phyloP scores from a whole-genome alignment of 129 eudicot genomes.

The Flaveria trinervia region DNA sequence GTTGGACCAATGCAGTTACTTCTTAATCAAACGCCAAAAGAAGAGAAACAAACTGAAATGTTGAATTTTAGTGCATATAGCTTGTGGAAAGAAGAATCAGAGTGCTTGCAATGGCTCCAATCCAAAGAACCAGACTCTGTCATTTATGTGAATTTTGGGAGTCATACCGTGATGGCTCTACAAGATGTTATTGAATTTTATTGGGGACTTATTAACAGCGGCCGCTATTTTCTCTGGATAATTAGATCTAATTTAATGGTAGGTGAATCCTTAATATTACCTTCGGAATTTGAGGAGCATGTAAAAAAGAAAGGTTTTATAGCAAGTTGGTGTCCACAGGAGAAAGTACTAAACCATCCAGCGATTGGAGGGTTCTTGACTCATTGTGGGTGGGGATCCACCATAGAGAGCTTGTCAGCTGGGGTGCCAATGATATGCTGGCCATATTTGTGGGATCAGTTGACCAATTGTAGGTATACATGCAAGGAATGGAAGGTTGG shows the following conservation, averaged over 20 bases:
- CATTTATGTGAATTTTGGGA: slow-evolving; percentile 27
- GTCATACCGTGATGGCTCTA: neutral
- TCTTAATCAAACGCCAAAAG: neutral
- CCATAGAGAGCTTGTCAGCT: slow-evolving; percentile 24
- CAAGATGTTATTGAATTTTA: slow-evolving; percentile 21
- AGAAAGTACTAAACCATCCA: slow-evolving; percentile 18
- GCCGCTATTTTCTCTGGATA: slow-evolving; percentile 26
- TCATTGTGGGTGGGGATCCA: slow-evolving; percentile 31
- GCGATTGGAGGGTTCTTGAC: slow-evolving; percentile 28
- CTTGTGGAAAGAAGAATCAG: slow-evolving; percentile 29
- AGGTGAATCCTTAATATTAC: slow-evolving; percentile 13
- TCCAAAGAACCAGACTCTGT: slow-evolving; percentile 9
- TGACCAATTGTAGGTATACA: slow-evolving; percentile 14
- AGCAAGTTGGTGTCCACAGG: slow-evolving; percentile 28
- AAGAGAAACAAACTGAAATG: slow-evolving; percentile 1
- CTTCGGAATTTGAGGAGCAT: slow-evolving; percentile 19
- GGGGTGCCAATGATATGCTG: slow-evolving; percentile 28
- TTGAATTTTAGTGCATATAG: neutral
- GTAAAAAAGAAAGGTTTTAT: slow-evolving; percentile 16
- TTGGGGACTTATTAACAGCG: slow-evolving; percentile 26
- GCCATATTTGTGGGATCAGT: slow-evolving; percentile 17
- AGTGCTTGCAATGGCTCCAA: slow-evolving; percentile 24
- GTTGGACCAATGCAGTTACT: slow-evolving; percentile 25
- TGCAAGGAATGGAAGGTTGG: slow-evolving; percentile 24
- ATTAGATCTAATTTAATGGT: slow-evolving; percentile 4